Percentiles rank a stretch among this genome's conserved stretches.
phyloP scores from a whole-genome alignment of 306 rosid genomes.

The Gastrolobium bilobum region DNA sequence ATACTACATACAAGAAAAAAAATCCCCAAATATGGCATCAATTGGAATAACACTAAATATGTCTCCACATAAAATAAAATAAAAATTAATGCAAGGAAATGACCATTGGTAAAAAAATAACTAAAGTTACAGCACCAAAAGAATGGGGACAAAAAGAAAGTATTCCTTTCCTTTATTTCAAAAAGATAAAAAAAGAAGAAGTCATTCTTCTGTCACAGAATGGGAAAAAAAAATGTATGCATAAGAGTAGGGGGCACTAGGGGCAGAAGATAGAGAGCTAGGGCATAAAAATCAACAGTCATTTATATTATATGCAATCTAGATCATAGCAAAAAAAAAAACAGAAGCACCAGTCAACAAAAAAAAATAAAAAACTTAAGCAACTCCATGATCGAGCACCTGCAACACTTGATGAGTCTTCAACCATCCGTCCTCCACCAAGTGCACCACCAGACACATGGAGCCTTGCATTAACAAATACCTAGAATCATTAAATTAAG shows the following conservation, averaged over 20 bases:
- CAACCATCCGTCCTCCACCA: slow-evolving; percentile 99
- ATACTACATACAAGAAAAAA: slow-evolving; percentile 62
- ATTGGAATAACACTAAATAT: slow-evolving; percentile 13
- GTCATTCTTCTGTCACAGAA: slow-evolving; percentile 8
- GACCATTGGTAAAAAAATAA: not conserved
- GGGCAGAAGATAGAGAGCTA: slow-evolving; percentile 15
- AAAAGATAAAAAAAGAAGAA: not conserved
- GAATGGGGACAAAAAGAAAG: not conserved
- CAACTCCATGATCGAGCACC: slow-evolving; percentile 64
- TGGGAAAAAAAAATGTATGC: not conserved
- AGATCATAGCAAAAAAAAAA: not conserved
- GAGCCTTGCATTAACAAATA: slow-evolving; percentile 97
- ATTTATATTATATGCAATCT: slow-evolving; percentile 29
- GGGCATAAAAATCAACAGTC: slow-evolving; percentile 27
- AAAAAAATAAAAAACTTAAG: slow-evolving; percentile 10
- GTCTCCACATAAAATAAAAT: slow-evolving; percentile 27
- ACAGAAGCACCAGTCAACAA: slow-evolving; percentile 29
- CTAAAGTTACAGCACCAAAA: slow-evolving; percentile 18
- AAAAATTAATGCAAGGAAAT: slow-evolving; percentile 5
- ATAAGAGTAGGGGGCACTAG: not conserved
- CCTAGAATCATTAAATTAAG: slow-evolving; percentile 67
- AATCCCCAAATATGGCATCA: slow-evolving; percentile 42
- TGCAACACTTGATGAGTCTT: slow-evolving; percentile 98
- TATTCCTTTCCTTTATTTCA: slow-evolving; percentile 2
- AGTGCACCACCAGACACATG: slow-evolving; percentile 99